Percentiles rank a stretch among this genome's conserved stretches.
phyloP scores from a whole-genome alignment of 2,329 filamentous ascomycete species.

The Diplocarpon mali region DNA sequence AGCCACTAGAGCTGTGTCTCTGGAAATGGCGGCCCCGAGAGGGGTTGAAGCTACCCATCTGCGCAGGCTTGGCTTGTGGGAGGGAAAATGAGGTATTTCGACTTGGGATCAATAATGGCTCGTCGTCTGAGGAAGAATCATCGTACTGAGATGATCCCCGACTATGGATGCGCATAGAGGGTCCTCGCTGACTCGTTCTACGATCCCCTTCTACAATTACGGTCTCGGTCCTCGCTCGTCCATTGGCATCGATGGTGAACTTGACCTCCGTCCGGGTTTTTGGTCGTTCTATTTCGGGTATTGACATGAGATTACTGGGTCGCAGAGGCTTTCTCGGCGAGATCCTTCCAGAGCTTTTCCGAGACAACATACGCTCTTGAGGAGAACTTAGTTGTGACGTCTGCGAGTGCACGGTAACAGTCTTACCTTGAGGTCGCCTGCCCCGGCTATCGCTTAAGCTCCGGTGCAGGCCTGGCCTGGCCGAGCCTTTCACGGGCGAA shows the following conservation, averaged over 20 bases:
- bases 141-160: conserved; percentile 37
- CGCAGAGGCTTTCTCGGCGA: conserved; percentile 41
- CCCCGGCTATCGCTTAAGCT: conserved; percentile 24
- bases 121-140: conserved; percentile 48
- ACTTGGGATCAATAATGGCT: conserved; percentile 54
- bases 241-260: conserved; percentile 52
- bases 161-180: conserved; percentile 22
- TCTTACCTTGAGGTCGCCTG: conserved; percentile 18
- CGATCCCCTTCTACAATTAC: conserved; percentile 19
- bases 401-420: not conserved
- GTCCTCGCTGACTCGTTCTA: conserved; percentile 12
- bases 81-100: conserved; percentile 42
- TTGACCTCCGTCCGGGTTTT: conserved; percentile 45
- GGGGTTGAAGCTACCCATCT: conserved; percentile 19
- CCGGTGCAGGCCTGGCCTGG: conserved; percentile 20
- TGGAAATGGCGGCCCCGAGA: conserved; percentile 11
- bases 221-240: conserved; percentile 32
- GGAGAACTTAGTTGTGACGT: conserved; percentile 7
- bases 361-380: conserved; percentile 16
- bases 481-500: conserved; percentile 24
- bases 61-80: conserved; percentile 20
- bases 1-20: conserved; percentile 20
- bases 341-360: conserved; percentile 16
- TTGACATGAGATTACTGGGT: conserved; percentile 43
- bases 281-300: conserved; percentile 38